Evolutionary conservation across 331 rosid species (phyloP).

Genomic region (Arachis monticola): DNA sequence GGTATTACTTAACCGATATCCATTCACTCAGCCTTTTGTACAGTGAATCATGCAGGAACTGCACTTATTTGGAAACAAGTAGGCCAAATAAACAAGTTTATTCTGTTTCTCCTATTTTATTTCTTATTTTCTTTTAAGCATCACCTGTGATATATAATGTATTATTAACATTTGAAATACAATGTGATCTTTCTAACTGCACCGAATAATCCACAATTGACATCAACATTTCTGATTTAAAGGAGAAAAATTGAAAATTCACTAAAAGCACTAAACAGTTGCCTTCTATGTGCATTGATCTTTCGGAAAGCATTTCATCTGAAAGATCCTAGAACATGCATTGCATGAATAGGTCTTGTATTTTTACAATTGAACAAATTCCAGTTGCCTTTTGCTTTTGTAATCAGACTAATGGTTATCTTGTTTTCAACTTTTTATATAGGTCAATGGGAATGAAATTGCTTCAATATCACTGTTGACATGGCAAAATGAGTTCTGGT

Average conservation of each 20-base stretch:
- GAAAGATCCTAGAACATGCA: slow-evolving; percentile 10
- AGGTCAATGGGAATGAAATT: slow-evolving; percentile 77
- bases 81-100: slow-evolving; percentile 2
- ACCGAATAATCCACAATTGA: slow-evolving; percentile 15
- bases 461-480: slow-evolving; percentile 68
- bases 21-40: slow-evolving; percentile 15
- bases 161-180: slow-evolving; percentile 1
- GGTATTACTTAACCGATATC: slow-evolving; percentile 4
- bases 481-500: slow-evolving; percentile 74
- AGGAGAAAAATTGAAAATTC: not conserved
- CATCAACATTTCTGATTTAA: slow-evolving; percentile 7
- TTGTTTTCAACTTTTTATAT: slow-evolving; percentile 37
- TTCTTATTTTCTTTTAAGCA: not conserved
- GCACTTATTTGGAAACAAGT: slow-evolving; percentile 28
- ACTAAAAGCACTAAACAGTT: slow-evolving; percentile 10
- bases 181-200: slow-evolving; percentile 22
- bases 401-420: slow-evolving; percentile 26
- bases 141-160: slow-evolving; percentile 4
- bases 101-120: slow-evolving; percentile 24
- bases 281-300: slow-evolving; percentile 27
- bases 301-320: slow-evolving; percentile 21
- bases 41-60: slow-evolving; percentile 26
- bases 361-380: slow-evolving; percentile 13
- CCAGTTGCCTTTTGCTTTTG: slow-evolving; percentile 34
- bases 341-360: slow-evolving; percentile 22